Base-by-base conservation (phyloP, 441 rosid species). In the California macrophylla region DNA sequence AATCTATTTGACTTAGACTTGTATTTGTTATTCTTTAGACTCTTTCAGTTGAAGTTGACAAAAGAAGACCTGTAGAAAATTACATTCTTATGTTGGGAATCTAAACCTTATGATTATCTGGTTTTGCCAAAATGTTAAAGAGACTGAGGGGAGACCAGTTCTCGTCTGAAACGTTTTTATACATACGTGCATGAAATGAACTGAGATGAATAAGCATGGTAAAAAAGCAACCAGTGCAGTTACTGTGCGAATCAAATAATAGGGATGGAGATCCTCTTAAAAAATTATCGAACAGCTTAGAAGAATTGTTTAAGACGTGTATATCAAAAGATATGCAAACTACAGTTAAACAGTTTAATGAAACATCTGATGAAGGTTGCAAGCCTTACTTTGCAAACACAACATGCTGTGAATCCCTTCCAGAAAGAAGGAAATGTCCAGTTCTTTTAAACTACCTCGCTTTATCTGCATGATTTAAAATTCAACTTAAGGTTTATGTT, bases 331-430 rank as follows among this genome's bases (percentile, higher is more conserved):
- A 29, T 28, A 28, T 1, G 38, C 40, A 36, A 71, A 32, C 66
- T 67, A 47, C 68, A 69, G 6, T 63, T 63, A 4, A 26, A 30
- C 66, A 56, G 67, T 66, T 29, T 20, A 45, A 15, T 73, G 24
- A 60, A 66, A 68, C 69, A 28, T 65, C 28, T 2, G 29, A 20
- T 28, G 61, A 74, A 71, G 58, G 21, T 69, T 60, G 38, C 52
- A 30, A 67, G 62, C 54, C 88, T 82, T 84, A 95, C 98, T 85
- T 72, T 88, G 89, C 74, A 77, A 15, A 72, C 87, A 89, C 78
- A 92, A 79, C 69, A 87, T 70, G 80, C 73, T 76, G 77, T 87
- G 88, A 75, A 95, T 83, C 76, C 90, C 97, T 84, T 95, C 93
- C 80, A 92, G 78, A 84, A 82, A 95, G 72, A 77, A 69, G 64